Conservation (phyloP, 768 basidiomycete genomes). For the Suillus subluteus region DNA sequence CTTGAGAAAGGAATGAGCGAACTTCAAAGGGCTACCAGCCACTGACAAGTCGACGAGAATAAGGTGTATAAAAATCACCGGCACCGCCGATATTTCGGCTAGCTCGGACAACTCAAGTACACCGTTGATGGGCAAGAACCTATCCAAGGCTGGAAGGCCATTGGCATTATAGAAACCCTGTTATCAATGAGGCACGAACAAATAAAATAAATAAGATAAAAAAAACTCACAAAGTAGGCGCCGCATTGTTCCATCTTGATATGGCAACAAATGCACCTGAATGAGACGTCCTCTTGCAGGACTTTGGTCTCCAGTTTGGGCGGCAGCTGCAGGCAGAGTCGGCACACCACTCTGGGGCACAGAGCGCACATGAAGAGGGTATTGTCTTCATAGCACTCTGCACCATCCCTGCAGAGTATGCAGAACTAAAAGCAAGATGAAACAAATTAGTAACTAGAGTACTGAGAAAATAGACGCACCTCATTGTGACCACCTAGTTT, state of each 20-base stretch:
- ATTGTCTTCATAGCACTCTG: not conserved
- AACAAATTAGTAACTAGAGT: not conserved
- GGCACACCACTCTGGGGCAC: not conserved
- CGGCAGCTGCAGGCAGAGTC: not conserved
- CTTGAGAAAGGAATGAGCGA: not conserved
- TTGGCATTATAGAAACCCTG: not conserved
- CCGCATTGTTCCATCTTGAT: too few relatives aligned
- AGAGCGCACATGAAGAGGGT: not conserved
- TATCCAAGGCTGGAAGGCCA: not conserved
- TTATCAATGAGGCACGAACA: not conserved
- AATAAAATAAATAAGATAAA: not conserved
- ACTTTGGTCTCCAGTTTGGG: not conserved
- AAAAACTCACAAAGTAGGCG: slow-evolving; percentile 4
- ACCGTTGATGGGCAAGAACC: not conserved
- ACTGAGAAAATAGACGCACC: not conserved
- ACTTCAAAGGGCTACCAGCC: not conserved
- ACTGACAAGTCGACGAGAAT: not conserved
- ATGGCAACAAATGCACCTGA: not conserved
- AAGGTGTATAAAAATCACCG: not conserved
- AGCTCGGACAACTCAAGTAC: not conserved
- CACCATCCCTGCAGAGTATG: not conserved
- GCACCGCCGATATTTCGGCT: not conserved
- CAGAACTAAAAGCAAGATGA: not conserved
- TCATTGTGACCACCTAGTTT: not conserved
- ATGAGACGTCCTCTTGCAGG: not conserved